Evolutionary conservation across 148 eudicot species (phyloP), one percentile per base, ranked within the genome.

Genomic region (Salicornia ramosissima): DNA sequence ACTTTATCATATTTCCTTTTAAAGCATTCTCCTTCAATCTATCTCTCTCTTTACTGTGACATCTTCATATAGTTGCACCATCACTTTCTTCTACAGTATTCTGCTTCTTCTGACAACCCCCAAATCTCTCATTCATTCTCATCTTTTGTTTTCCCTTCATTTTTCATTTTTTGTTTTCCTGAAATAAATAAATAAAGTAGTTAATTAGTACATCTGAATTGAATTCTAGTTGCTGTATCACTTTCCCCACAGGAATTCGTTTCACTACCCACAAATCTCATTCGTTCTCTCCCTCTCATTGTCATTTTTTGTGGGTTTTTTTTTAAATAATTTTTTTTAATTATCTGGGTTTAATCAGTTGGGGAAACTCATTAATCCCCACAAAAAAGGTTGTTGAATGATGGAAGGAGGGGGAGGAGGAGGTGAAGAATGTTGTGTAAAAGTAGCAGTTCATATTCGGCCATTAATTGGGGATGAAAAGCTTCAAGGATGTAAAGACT

Each of bases 391-490:
- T 53, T 67, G 70, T 66, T 58, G 45, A 64, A 75, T 72, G 47
- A 71, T 72, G 77, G 68, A 68, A 66, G 77, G 60, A 46, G 68
- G 67, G 4, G 86, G 88, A 53, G 96, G 90, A 66, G 77, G 60
- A 46, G 68, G 67, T 8, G 86, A 90, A 53, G 96, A 94, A 66
- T 94, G 98, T 71, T 85, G 88, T 56, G 98, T 94, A 1, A 94
- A 94, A 71, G 98, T 94, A 0, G 98, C 97, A 0, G 95, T 94
- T 67, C 96, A 94, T 54, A 80, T 94, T 18, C 75, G 98, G 59
- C 98, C 98, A 9, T 83, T 94, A 13, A 88, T 94, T 69, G 97
- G 90, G 39, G 98, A 94, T 72, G 98, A 94, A 73, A 81, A 78
- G 67, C 81, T 94, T 52, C 97, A 94, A 64, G 98, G 97, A 2